phyloP scores from a whole-genome alignment of 2,329 filamentous ascomycete genomes.

The Aspergillus ustus region DNA sequence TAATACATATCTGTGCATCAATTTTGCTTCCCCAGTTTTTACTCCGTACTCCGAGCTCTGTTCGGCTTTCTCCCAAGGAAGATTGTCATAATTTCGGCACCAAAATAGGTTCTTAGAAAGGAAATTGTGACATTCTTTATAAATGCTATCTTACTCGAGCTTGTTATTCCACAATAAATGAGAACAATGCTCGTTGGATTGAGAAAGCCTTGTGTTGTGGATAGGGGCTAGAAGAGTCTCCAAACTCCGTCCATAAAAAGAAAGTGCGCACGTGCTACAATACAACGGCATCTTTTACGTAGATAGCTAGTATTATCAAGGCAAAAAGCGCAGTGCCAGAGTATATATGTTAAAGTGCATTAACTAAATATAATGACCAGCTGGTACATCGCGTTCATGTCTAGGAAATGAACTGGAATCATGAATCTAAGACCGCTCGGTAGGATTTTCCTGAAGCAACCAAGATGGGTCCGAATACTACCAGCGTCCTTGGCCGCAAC shows the following conservation, averaged over 20 bases:
- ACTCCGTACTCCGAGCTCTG: no score
- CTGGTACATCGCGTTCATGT: background rate
- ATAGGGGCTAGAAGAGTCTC: background rate
- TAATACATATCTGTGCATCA: no score
- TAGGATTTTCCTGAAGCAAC: background rate
- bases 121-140: background rate
- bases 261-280: constrained; percentile 2
- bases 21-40: no score
- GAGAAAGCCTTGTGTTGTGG: background rate
- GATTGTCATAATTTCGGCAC: no score
- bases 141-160: background rate
- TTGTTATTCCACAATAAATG: background rate
- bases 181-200: background rate
- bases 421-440: background rate
- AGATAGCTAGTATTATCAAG: background rate
- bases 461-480: background rate
- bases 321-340: background rate
- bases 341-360: background rate
- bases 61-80: no score
- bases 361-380: background rate
- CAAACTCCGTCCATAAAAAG: background rate
- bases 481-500: background rate
- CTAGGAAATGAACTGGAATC: background rate
- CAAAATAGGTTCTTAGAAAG: no score
- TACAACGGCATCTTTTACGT: background rate